Base-by-base conservation (phyloP, 768 basidiomycete species). In the Lentinula raphanica region DNA sequence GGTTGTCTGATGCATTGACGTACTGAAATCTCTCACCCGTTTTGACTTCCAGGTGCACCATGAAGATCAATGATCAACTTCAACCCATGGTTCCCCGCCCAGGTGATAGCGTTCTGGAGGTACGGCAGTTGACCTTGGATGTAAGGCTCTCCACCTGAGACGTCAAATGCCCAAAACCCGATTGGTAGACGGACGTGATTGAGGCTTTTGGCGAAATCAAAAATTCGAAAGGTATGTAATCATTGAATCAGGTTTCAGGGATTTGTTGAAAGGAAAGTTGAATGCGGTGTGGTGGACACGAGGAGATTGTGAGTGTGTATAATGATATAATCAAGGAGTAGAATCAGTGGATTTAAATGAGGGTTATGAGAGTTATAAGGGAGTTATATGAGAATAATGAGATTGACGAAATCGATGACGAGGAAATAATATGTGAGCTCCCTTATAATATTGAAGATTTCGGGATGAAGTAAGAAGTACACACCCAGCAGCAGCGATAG, bases 161-260 rank as follows among this genome's bases (percentile, higher is more conserved):
- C 84, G 58, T 94, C 91, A 64, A 87, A 92, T 1, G 89, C 92
- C 91, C 91, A 95, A 69, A 90, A 96, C 12, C 92, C 94, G 13
- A 59, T 55, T 32, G 92, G 91, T 40, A 93, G 65, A 50, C 91
- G 84, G 58, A 93, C 87, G 69, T 92, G 90, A 66, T 92, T 92
- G 54, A 92, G 74, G 12, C 89, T 89, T 51, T 21, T 13, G 32
- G n/a, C 23, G 19, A 39, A 28, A 65, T 23, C 59, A 59, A 49
- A 49, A 38, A 45, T 31, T 15, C 29, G 21, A 32, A 50, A 51
- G 53, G 40, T 56, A 54, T 29, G 56, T 40, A 28, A 57, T 19
- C 27, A 31, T 49, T 23, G 60, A 27, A 58, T 46, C n/a, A n/a
- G n/a, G n/a, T n/a, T n/a, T n/a, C n/a, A n/a, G n/a, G n/a, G n/a